Base-by-base conservation (phyloP, 2,329 filamentous ascomycete genomes). In the Arthrinium puccinioides region DNA sequence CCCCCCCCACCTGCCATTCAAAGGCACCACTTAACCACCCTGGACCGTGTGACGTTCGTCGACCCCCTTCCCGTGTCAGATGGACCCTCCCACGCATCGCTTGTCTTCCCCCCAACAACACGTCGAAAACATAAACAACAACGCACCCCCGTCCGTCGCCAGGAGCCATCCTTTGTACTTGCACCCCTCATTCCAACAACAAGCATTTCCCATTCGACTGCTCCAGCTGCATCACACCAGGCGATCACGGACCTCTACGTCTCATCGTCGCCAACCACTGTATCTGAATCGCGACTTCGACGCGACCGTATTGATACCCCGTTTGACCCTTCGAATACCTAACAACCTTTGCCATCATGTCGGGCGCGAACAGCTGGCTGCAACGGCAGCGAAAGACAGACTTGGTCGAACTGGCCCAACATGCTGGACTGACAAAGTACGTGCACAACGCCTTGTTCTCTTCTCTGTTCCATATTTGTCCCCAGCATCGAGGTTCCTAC, bases 311-410 rank as follows among this genome's bases (percentile, higher is more conserved):
- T 38, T 43, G 34, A 51, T 54, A 51, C 42, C 50, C 40, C 42
- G 46, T 39, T 32, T 23, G 26, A 25, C 11, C 19, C 35, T 24
- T 32, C 32, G 28, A 37, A 44, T 15, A 4, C 16, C 18, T 13
- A 16, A 9, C 20, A n/a, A 21, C 53, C 30, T 54, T 51, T 40
- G 38, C 45, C 46, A 73, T 57, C 51, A 85, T 85, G 80, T 78
- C 79, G 44, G 64, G 65, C 51, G 66, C 64, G 49, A 78, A 82
- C 56, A 76, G 79, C 50, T 94, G 84, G 78, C 72, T 95, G 57
- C 76, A 81, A 61, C 74, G 75, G 60, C 84, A 92, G 73, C 82
- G 84, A 68, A 94, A 94, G 72, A 72, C 71, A 51, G 86, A 90
- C 47, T 75, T 95, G 39, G 61, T 78, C 50, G 82, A 85, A 45